These are phyloP conservation scores for Fraxinus baroniana DNA, from an alignment of 305 asterid genomes.

Conservation along the genomic window DNA sequence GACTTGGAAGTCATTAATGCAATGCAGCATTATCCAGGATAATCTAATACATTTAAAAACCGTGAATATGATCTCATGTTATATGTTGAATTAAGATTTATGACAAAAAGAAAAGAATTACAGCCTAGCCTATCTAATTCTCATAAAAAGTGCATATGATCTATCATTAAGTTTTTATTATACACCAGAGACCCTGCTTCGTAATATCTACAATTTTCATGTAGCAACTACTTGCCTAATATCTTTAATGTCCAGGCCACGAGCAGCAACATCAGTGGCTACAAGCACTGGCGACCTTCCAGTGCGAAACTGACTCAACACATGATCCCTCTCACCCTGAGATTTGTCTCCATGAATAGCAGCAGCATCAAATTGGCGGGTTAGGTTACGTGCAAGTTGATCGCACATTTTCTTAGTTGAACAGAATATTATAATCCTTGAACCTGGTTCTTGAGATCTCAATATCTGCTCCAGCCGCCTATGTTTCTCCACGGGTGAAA, in stretches of 20 bases:
- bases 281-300: slow-evolving; percentile 94
- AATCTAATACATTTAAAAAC: neutral
- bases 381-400: slow-evolving; percentile 65
- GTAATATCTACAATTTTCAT: neutral
- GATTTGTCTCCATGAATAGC: slow-evolving; percentile 99
- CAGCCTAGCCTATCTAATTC: neutral
- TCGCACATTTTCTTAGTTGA: slow-evolving; percentile 98
- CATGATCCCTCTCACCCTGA: slow-evolving; percentile 92
- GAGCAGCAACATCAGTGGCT: slow-evolving; percentile 98
- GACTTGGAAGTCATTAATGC: neutral
- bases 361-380: slow-evolving; percentile 82
- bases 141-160: neutral
- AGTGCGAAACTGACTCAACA: slow-evolving; percentile 79
- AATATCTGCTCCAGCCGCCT: slow-evolving; percentile 87
- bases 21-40: neutral
- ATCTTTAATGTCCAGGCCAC: slow-evolving; percentile 96
- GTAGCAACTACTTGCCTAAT: slow-evolving; percentile 54
- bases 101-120: neutral
- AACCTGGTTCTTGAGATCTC: slow-evolving; percentile 95
- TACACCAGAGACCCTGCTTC: neutral
- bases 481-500: slow-evolving; percentile 71
- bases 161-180: neutral
- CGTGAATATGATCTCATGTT: neutral
- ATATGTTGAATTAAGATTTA: neutral
- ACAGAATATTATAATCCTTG: slow-evolving; percentile 89